Base-by-base conservation (phyloP, 495 filamentous ascomycete genomes). In the Penicillium lagena region DNA sequence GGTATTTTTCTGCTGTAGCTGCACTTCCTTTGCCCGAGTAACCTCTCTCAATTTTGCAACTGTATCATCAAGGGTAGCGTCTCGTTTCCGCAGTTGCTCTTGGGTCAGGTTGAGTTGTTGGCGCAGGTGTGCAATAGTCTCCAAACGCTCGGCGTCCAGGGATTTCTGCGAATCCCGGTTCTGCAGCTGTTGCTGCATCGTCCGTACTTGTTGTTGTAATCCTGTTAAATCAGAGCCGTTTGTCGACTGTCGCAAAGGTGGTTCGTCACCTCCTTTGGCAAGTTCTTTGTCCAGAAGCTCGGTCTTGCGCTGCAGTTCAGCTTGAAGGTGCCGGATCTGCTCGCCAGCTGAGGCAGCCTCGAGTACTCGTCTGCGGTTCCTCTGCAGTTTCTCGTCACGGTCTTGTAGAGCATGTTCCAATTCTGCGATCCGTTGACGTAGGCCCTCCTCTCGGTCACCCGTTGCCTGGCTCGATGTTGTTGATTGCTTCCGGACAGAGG, bases 341-440 rank as follows among this genome's bases (percentile, higher is more conserved):
- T 71, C 67, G 7, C 46, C 55, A 11, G 63, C 64, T 9, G 70
- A 68, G 10, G 59, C 61, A 1, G 66, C 63, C 44, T 72, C 66
- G 12, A 67, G 44, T 11, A 69, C 50, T 12, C 62, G 59, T 17
- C 47, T 50, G 29, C 49, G 64, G 35, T 62, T 63, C n/a, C 50
- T 59, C 27, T 60, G 56, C 7, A 72, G 40, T 41, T 70, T 66
- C 14, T 71, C 62, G 42, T 73, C 66, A 12, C 66, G 50, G 14
- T 69, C 59, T 5, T 54, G 54, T n/a, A 69, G 27, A 5, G 64
- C 56, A 6, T 67, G 48, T 28, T 63, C 47, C 11, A 73, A 44
- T 29, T 70, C 53, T 11, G 49, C 54, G 42, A 73, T 65, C 32
- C 67, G 65, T 35, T 50, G 58, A 10, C 58, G 61, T 28, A 71